These are phyloP conservation scores for Mitragyna speciosa DNA, from an alignment of 257 asterid genomes.

Conservation along the genomic window DNA sequence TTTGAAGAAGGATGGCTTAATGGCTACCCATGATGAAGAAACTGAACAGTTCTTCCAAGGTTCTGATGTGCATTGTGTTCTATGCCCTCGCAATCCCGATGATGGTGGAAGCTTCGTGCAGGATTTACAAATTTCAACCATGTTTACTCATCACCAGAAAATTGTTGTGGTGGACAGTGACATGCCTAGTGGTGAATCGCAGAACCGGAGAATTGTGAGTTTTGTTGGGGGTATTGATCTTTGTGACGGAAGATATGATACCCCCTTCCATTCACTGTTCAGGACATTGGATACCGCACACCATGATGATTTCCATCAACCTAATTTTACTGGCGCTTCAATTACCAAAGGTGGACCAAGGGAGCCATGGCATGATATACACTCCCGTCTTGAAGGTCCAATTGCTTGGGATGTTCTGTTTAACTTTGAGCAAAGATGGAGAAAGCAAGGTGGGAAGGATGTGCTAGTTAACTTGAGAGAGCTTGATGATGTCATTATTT, in stretches of 20 bases:
- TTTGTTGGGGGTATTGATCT: conserved; percentile 92
- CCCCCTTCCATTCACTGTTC: conserved; percentile 78
- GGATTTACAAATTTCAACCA: conserved; percentile 68
- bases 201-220: conserved; percentile 60
- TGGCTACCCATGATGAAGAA: conserved; percentile 92
- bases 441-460: conserved; percentile 77
- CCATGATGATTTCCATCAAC: conserved; percentile 85
- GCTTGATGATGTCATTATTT: conserved; percentile 50
- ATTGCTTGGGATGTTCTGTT: conserved; percentile 86
- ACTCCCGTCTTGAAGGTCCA: conserved; percentile 74
- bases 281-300: conserved; percentile 81
- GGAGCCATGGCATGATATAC: conserved; percentile 94
- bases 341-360: conserved; percentile 77
- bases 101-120: conserved; percentile 80
- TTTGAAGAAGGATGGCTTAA: conserved; percentile 73
- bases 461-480: conserved; percentile 60
- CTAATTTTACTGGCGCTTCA: conserved; percentile 64
- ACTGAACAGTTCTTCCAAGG: conserved; percentile 56
- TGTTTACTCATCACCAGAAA: conserved; percentile 94
- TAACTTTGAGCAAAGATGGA: conserved; percentile 92
- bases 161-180: conserved; percentile 64
- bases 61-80: conserved; percentile 59
- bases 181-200: conserved; percentile 49
- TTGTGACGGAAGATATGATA: conserved; percentile 81
- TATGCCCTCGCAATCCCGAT: conserved; percentile 82